Conservation (phyloP, 2,329 filamentous ascomycete species). For the Endoconidiophora laricicola region DNA sequence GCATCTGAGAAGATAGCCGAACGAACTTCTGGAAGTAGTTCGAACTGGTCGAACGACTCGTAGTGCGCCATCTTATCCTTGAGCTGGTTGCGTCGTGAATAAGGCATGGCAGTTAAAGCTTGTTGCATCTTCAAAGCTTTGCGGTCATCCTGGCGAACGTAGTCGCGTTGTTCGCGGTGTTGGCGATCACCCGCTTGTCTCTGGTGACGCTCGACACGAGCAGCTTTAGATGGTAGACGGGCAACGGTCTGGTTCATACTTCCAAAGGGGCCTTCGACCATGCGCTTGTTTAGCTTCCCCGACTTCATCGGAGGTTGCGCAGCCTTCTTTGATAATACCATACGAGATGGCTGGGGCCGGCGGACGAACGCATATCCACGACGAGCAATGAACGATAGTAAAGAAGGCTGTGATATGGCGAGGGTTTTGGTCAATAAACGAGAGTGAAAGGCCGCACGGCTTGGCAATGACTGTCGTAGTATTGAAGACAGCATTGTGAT, state of each 20-base stretch:
- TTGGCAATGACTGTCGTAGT: background rate
- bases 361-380: constrained; percentile 6
- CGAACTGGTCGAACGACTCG: constrained; percentile 67
- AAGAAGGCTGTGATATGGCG: background rate
- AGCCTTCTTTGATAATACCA: constrained; percentile 41
- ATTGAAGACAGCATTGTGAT: constrained; percentile 3
- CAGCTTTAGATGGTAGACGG: constrained; percentile 17
- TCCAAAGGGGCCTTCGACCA: constrained; percentile 32
- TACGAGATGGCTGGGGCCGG: constrained; percentile 29
- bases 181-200: constrained; percentile 5
- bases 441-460: no score
- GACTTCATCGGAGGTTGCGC: constrained; percentile 24
- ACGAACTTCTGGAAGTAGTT: constrained; percentile 54
- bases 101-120: constrained; percentile 58
- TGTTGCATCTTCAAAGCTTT: constrained; percentile 93
- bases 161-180: constrained; percentile 20
- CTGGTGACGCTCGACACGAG: background rate
- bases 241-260: constrained; percentile 40
- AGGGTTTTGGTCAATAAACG: background rate
- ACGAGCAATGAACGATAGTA: background rate
- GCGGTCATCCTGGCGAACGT: constrained; percentile 24
- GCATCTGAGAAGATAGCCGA: constrained; percentile 57
- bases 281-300: constrained; percentile 22
- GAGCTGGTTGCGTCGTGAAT: constrained; percentile 41
- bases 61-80: constrained; percentile 45